Evolutionary conservation across 495 filamentous ascomycete species (phyloP).

Genomic region (Hypoxylon crocopeplum): DNA sequence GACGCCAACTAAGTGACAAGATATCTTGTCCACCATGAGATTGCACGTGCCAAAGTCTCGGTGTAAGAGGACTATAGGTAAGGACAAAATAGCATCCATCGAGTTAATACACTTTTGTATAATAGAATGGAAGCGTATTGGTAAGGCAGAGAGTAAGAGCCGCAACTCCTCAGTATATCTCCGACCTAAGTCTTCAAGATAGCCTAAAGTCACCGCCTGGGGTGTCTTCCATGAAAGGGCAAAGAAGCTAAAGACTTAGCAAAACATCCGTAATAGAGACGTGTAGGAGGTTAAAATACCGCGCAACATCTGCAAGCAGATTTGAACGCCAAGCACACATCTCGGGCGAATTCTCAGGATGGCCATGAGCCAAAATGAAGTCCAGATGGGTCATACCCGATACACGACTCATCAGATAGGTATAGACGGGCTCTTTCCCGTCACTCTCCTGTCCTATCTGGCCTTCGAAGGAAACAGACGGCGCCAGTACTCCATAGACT

Average conservation of each 20-base stretch:
- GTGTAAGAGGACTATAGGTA: slow-evolving; percentile 52
- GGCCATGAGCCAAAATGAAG: slow-evolving; percentile 43
- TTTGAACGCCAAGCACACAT: slow-evolving; percentile 43
- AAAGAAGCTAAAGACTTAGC: slow-evolving; percentile 40
- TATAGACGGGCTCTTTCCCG: slow-evolving; percentile 44
- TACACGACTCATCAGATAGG: slow-evolving; percentile 50
- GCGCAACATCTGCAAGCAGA: slow-evolving; percentile 42
- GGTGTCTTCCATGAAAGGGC: slow-evolving; percentile 46
- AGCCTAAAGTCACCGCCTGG: slow-evolving; percentile 35
- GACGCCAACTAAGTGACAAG: slow-evolving; percentile 49
- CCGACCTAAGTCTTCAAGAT: slow-evolving; percentile 27
- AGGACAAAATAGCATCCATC: slow-evolving; percentile 43
- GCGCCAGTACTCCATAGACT: slow-evolving; percentile 44
- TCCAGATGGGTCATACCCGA: slow-evolving; percentile 46
- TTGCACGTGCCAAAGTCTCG: slow-evolving; percentile 47
- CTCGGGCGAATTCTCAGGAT: slow-evolving; percentile 42
- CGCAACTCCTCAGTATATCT: slow-evolving; percentile 42
- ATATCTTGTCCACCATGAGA: slow-evolving; percentile 46
- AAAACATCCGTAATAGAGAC: background rate
- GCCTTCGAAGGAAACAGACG: slow-evolving; percentile 44
- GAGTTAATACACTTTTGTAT: slow-evolving; percentile 42
- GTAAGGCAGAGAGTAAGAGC: slow-evolving; percentile 41
- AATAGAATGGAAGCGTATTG: slow-evolving; percentile 45
- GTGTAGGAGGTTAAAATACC: slow-evolving; percentile 23
- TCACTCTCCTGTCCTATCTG: slow-evolving; percentile 44